Conservation (phyloP, 495 filamentous ascomycete genomes). For the Aspergillus affinis region DNA sequence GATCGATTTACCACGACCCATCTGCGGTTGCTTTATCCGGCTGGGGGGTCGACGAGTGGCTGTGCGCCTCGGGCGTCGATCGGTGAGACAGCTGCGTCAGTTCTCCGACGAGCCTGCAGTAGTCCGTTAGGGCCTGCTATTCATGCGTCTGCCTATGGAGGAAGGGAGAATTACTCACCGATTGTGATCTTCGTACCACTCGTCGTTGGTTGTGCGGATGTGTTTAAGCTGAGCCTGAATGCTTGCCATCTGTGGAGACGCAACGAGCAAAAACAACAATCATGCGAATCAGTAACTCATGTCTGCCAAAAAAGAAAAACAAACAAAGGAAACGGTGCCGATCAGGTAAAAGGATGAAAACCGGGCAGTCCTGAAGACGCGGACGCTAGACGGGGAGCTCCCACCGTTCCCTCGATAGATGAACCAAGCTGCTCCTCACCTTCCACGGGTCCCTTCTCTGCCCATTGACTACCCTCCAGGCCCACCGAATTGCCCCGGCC, state of each 20-base stretch:
- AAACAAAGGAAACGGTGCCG: constrained; percentile 17
- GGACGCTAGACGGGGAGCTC: constrained; percentile 44
- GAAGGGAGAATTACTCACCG: constrained; percentile 31
- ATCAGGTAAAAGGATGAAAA: constrained; percentile 40
- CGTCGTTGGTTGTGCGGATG: constrained; percentile 44
- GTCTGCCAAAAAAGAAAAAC: not conserved
- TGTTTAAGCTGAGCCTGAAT: constrained; percentile 54
- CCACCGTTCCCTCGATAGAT: constrained; percentile 57
- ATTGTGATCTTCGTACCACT: constrained; percentile 47
- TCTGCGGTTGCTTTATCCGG: constrained; percentile 21
- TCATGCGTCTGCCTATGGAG: not conserved
- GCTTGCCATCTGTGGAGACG: constrained; percentile 45
- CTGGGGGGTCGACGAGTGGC: constrained; percentile 35
- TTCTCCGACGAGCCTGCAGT: constrained; percentile 42
- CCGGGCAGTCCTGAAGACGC: constrained; percentile 34
- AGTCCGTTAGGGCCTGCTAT: not conserved
- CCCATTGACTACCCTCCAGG: constrained; percentile 45
- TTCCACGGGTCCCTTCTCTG: constrained; percentile 43
- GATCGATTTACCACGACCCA: not conserved
- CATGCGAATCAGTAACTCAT: constrained; percentile 18
- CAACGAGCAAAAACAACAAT: constrained; percentile 18
- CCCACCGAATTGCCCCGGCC: constrained; percentile 28
- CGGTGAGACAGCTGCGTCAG: constrained; percentile 40
- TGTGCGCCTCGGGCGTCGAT: constrained; percentile 33
- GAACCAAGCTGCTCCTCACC: constrained; percentile 55